Conservation (phyloP, 2,329 filamentous ascomycete species). For the Rhinocladiella mackenziei region DNA sequence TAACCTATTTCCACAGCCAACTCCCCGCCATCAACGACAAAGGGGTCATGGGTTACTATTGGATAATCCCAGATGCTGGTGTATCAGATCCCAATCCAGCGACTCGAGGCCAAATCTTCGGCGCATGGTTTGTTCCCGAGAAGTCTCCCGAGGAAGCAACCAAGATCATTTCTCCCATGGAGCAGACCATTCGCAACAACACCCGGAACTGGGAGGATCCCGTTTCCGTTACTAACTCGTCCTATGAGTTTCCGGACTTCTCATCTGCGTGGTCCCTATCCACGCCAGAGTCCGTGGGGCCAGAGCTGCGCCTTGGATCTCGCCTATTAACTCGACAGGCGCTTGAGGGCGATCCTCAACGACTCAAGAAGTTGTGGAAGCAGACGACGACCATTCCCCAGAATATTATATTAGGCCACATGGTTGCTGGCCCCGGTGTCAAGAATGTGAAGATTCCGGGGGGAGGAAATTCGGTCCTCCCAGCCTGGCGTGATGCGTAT, state of each 20-base stretch:
- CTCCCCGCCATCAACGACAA: constrained; percentile 19
- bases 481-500: constrained; percentile 37
- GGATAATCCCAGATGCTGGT: constrained; percentile 21
- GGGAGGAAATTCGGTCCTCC: constrained; percentile 29
- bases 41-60: constrained; percentile 25
- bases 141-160: constrained; percentile 16
- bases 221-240: constrained; percentile 28
- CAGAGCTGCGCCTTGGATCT: constrained; percentile 20
- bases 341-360: constrained; percentile 19
- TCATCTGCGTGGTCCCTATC: constrained; percentile 16
- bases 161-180: constrained; percentile 16
- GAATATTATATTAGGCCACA: constrained; percentile 19
- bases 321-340: constrained; percentile 16
- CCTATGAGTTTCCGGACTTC: constrained; percentile 31
- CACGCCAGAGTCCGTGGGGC: constrained; percentile 14
- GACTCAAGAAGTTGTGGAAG: constrained; percentile 23
- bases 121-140: constrained; percentile 21
- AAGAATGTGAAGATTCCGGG: constrained; percentile 30
- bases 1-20: constrained; percentile 42
- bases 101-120: constrained; percentile 12
- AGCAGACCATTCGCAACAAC: constrained; percentile 25
- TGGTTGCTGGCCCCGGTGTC: constrained; percentile 31
- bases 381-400: constrained; percentile 20
- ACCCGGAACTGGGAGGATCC: constrained; percentile 28
- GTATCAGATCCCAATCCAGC: constrained; percentile 6